Evolutionary conservation across 441 rosid genomes (phyloP), one percentile per base, ranked within the genome.

Genomic region (Populus hybrid): DNA sequence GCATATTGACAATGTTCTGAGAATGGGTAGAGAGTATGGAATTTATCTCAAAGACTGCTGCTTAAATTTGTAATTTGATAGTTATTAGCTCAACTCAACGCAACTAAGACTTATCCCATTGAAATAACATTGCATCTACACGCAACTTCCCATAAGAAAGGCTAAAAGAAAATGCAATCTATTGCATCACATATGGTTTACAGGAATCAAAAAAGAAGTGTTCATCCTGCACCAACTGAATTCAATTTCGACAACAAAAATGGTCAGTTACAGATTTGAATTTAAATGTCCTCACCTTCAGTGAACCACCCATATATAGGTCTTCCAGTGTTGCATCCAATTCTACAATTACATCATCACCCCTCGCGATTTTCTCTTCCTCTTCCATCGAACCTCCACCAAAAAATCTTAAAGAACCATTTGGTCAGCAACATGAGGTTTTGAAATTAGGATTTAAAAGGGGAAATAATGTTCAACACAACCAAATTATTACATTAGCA

Each of bases 321-420:
- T 96, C 98, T 87, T 96, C 98, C 16, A 96, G 85, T 40, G 96
- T 82, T 2, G 98, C 99, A 46, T 94, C 97, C 82, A 96, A 84
- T 70, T 94, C 99, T 71, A 96, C 94, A 85, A 94, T 84, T 63
- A 96, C 95, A 78, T 96, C 98, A 86, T 96, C 98, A 36, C 98
- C 99, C 84, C 89, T 96, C 50, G 79, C 86, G 70, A 92, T 84
- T 80, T 76, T 91, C 85, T 94, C 99, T 87, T 96, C 99, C 88
- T 94, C 99, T 85, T 94, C 98, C 83, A 10, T 78, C 3, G 78
- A 77, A 68, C 94, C 94, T 38, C 98, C 94, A 36, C 97, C 96
- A 86, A 96, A 96, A 82, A 96, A 86, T 64, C 98, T 96, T 74
- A 24, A 78, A 80, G 71, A 6, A 71, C 11, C 23, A 34, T 59